These are phyloP conservation scores for Ascocoryne sarcoides DNA, from an alignment of 2,329 filamentous ascomycete genomes.

Conservation along the genomic window DNA sequence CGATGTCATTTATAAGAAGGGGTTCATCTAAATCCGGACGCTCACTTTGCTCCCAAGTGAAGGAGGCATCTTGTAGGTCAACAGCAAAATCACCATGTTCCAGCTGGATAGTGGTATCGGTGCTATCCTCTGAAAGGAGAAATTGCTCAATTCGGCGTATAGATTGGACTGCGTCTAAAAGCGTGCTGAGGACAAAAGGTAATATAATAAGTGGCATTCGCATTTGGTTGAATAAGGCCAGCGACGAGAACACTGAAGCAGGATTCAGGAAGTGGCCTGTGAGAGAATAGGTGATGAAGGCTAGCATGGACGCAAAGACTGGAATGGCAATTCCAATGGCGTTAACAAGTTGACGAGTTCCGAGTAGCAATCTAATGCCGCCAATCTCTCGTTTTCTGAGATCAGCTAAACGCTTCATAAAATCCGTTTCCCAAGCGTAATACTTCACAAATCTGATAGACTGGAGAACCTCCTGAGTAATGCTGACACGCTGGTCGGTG, in stretches of 20 bases:
- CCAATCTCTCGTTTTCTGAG: conserved; percentile 70
- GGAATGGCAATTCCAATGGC: conserved; percentile 56
- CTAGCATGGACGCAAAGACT: conserved; percentile 89
- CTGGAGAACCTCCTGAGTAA: conserved; percentile 87
- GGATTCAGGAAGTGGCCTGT: conserved; percentile 60
- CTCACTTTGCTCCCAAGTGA: conserved; percentile 75
- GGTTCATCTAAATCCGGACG: conserved; percentile 36
- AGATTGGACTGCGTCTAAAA: conserved; percentile 82
- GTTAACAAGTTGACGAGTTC: conserved; percentile 58
- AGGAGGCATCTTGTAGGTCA: conserved; percentile 61
- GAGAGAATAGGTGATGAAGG: conserved; percentile 76
- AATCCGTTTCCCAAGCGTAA: conserved; percentile 90
- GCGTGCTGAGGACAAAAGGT: conserved; percentile 78
- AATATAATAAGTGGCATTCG: conserved; percentile 84
- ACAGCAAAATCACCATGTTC: conserved; percentile 73
- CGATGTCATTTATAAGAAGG: no score
- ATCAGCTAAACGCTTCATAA: conserved; percentile 65
- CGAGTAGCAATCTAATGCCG: conserved; percentile 74
- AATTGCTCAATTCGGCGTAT: conserved; percentile 82
- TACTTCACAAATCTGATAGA: conserved; percentile 93
- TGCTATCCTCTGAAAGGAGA: conserved; percentile 40
- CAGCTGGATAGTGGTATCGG: conserved; percentile 32
- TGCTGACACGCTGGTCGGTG: conserved; percentile 81
- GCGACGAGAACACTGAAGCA: conserved; percentile 80
- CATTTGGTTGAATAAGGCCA: conserved; percentile 87